Percentiles rank a stretch among this genome's conserved stretches.
Conservation (phyloP, 1,284 basidiomycete species). For the Cystobasidium pallidum region DNA sequence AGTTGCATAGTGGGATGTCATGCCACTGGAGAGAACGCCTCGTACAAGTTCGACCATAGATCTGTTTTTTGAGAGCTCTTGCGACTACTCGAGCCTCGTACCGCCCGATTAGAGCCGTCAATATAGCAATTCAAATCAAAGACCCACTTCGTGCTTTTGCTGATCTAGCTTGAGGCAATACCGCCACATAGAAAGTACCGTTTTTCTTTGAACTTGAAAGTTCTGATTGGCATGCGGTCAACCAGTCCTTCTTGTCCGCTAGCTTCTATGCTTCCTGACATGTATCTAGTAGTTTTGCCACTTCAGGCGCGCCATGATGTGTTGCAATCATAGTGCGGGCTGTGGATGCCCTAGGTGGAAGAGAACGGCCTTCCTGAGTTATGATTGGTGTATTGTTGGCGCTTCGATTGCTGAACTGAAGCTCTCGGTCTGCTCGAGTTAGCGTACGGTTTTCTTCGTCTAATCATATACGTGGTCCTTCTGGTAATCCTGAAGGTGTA, state of each 20-base stretch:
- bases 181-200: slow-evolving; percentile 3
- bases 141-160: slow-evolving; percentile 18
- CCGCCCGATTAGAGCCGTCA: not conserved
- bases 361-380: no score
- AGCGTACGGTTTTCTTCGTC: no score
- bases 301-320: no score
- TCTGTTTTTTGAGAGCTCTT: slow-evolving; percentile 58
- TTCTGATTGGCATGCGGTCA: slow-evolving; percentile 10
- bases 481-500: no score
- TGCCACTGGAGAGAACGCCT: slow-evolving; percentile 59
- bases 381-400: no score
- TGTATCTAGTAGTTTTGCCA: no score
- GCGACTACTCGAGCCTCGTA: slow-evolving; percentile 58
- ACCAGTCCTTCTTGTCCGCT: not conserved
- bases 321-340: no score
- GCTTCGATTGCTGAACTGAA: no score
- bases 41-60: slow-evolving; percentile 58
- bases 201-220: not conserved
- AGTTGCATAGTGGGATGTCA: slow-evolving; percentile 55
- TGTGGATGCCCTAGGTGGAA: no score
- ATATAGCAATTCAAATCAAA: no score
- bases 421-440: no score
- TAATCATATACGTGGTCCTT: no score
- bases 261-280: not conserved
- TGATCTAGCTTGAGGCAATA: not conserved